Evolutionary conservation across 176 grass and related monocot genomes (phyloP).

Genomic region (Eremochloa ophiuroides): DNA sequence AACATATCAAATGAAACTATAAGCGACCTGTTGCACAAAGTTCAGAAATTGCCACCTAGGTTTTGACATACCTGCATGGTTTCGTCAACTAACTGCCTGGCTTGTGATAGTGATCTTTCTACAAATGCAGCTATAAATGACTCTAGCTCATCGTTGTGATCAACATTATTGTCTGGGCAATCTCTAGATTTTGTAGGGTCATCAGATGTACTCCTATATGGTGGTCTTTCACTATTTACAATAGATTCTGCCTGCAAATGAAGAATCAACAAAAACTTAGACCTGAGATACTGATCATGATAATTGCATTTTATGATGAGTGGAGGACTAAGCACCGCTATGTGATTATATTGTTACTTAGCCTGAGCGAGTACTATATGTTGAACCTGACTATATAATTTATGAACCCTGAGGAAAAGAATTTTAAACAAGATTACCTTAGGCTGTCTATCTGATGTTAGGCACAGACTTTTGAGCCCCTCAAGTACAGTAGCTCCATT

Average conservation of each 20-base stretch:
- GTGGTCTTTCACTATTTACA: constrained; percentile 16
- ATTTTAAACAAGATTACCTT: constrained; percentile 27
- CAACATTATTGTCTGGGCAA: constrained; percentile 10
- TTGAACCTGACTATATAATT: background rate
- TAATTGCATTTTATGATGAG: constrained; percentile 6
- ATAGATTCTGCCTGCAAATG: constrained; percentile 21
- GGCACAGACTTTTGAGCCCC: background rate
- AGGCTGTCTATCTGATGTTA: constrained; percentile 22
- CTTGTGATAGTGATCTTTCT: constrained; percentile 37
- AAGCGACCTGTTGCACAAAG: background rate
- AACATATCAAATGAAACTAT: constrained; percentile 1
- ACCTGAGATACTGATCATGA: background rate
- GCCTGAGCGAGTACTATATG: background rate
- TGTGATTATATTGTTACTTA: background rate
- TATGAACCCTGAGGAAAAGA: constrained; percentile 10
- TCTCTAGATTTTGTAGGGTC: background rate
- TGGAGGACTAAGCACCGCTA: background rate
- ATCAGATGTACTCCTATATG: background rate
- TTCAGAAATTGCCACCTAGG: background rate
- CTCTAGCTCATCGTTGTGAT: constrained; percentile 11
- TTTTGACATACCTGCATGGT: constrained; percentile 38
- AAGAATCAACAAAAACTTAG: constrained; percentile 25
- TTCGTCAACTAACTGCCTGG: constrained; percentile 41
- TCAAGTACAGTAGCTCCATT: constrained; percentile 21
- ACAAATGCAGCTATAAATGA: constrained; percentile 42